phyloP scores from a whole-genome alignment of 1,139 yeast genomes.

The Suhomyces coccinellae region DNA sequence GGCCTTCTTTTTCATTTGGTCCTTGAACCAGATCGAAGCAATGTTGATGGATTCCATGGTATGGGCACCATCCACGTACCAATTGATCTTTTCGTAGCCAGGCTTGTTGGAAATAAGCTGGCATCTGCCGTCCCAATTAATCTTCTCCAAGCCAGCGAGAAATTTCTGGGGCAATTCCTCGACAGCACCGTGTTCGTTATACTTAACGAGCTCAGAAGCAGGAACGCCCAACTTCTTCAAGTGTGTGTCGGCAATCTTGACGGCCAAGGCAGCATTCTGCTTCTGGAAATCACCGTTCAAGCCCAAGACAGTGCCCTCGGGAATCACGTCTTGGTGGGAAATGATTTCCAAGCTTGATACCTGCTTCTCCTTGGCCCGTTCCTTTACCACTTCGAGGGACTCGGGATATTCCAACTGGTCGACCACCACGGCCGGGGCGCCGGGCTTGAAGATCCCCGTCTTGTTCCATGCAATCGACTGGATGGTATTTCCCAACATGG shows the following conservation, averaged over 20 bases:
- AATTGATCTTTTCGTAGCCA: constrained; percentile 51
- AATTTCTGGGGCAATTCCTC: constrained; percentile 58
- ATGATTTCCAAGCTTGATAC: constrained; percentile 56
- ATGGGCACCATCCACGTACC: constrained; percentile 96
- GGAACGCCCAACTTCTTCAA: constrained; percentile 48
- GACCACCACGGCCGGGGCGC: constrained; percentile 65
- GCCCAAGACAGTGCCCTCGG: constrained; percentile 56
- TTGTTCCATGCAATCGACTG: constrained; percentile 96
- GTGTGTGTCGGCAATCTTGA: constrained; percentile 68
- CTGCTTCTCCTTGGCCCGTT: constrained; percentile 66
- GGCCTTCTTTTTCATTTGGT: constrained; percentile 17
- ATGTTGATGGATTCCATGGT: constrained; percentile 83
- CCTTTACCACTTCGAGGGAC: constrained; percentile 52
- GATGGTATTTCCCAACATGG: constrained; percentile 83
- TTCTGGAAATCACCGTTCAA: constrained; percentile 85
- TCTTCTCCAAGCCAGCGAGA: constrained; percentile 60
- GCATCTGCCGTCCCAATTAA: constrained; percentile 95
- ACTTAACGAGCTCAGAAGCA: constrained; percentile 25
- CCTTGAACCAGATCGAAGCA: constrained; percentile 76
- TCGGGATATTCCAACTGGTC: constrained; percentile 55
- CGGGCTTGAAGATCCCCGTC: constrained; percentile 83
- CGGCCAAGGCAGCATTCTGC: constrained; percentile 85
- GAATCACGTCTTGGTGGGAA: constrained; percentile 31
- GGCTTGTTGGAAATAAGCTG: constrained; percentile 57
- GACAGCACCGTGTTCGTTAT: constrained; percentile 17